Conservation (phyloP, 2,329 filamentous ascomycete genomes). For the Diaporthe citri region DNA sequence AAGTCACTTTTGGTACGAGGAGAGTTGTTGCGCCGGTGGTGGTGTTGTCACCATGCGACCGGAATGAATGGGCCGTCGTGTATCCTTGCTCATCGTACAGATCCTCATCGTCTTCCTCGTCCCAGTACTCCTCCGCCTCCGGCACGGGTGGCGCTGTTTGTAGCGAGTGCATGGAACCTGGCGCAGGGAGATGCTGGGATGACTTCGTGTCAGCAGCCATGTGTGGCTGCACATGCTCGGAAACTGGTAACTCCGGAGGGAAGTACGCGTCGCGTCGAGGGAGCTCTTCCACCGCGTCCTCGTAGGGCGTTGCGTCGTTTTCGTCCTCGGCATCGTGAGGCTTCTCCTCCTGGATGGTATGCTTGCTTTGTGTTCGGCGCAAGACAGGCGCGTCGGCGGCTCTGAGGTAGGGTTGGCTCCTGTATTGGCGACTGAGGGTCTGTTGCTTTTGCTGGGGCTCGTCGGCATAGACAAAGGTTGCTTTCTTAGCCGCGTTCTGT, state of each 20-base stretch:
- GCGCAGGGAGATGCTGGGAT: constrained; percentile 39
- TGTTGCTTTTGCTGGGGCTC: constrained; percentile 48
- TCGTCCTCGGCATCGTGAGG: constrained; percentile 47
- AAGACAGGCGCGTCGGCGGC: constrained; percentile 53
- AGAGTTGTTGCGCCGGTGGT: constrained; percentile 68
- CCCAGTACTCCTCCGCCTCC: constrained; percentile 80
- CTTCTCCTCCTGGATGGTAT: constrained; percentile 45
- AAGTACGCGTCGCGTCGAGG: constrained; percentile 43
- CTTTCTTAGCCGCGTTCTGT: constrained; percentile 44
- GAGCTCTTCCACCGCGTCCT: constrained; percentile 61
- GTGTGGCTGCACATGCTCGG: constrained; percentile 23
- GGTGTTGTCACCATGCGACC: constrained; percentile 75
- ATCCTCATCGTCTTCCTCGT: constrained; percentile 81
- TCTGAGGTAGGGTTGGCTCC: constrained; percentile 67
- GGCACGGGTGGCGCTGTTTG: constrained; percentile 45
- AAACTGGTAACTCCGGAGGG: neutral
- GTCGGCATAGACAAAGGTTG: constrained; percentile 46
- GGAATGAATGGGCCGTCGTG: constrained; percentile 80
- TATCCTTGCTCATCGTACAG: constrained; percentile 77
- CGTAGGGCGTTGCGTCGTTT: constrained; percentile 56
- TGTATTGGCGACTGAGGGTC: constrained; percentile 57
- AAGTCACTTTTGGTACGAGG: constrained; percentile 79
- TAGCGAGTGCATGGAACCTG: neutral
- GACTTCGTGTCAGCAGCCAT: constrained; percentile 26
- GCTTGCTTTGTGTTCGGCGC: constrained; percentile 60